Percentiles rank a stretch among this genome's conserved stretches.
Conservation (phyloP, 768 basidiomycete genomes). For the Galerina marginata region DNA sequence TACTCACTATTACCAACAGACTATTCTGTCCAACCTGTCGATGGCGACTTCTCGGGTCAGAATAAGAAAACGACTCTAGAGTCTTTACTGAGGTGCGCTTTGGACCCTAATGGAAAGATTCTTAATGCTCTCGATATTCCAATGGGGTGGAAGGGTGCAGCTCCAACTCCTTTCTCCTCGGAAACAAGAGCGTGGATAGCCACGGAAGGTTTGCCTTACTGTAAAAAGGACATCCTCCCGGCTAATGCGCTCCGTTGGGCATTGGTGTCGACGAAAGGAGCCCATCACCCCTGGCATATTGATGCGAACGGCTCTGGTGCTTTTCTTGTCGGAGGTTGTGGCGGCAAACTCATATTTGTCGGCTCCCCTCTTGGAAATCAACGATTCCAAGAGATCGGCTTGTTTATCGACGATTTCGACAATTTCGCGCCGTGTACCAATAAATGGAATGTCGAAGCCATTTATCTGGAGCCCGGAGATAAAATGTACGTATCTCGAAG, state of each 20-base stretch:
- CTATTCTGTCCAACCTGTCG: too few relatives aligned
- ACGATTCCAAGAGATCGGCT: too few relatives aligned
- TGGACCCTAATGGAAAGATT: not conserved
- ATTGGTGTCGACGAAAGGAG: slow-evolving; percentile 11
- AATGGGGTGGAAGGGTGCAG: not conserved
- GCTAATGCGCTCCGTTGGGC: slow-evolving; percentile 21
- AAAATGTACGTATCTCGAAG: too few relatives aligned
- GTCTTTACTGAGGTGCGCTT: too few relatives aligned
- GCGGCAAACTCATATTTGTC: slow-evolving; percentile 6
- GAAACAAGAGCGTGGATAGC: slow-evolving; percentile 8
- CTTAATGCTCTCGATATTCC: slow-evolving; percentile 13
- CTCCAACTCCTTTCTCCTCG: not conserved
- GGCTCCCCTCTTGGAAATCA: not conserved
- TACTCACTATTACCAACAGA: too few relatives aligned
- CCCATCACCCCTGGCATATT: slow-evolving; percentile 21
- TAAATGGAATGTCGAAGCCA: too few relatives aligned
- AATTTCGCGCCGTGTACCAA: too few relatives aligned
- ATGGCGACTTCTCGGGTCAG: too few relatives aligned
- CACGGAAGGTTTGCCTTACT: not conserved
- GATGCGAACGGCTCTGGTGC: slow-evolving; percentile 23
- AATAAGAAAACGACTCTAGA: too few relatives aligned
- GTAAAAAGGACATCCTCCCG: not conserved
- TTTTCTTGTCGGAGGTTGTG: slow-evolving; percentile 8
- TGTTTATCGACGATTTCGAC: too few relatives aligned
- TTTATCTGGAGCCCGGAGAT: too few relatives aligned